Evolutionary conservation across 192 early-diverging fungal species (phyloP).

Genomic region (Backusella australiensis): DNA sequence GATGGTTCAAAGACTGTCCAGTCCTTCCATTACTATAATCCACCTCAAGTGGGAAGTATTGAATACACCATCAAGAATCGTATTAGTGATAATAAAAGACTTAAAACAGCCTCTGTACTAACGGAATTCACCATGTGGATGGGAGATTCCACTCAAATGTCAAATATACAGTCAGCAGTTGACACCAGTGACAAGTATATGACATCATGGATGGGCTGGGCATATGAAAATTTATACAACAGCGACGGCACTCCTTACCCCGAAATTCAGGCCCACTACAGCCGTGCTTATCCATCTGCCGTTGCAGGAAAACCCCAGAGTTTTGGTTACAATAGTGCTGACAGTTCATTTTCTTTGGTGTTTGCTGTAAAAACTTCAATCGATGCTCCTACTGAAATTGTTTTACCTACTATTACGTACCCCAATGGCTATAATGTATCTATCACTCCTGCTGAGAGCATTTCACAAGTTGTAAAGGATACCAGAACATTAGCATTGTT

Average conservation of each 20-base stretch:
- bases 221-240: constrained; percentile 49
- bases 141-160: constrained; percentile 25
- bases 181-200: constrained; percentile 44
- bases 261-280: constrained; percentile 27
- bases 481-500: background rate
- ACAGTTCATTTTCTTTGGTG: constrained; percentile 36
- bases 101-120: constrained; percentile 44
- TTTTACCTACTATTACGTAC: background rate
- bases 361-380: constrained; percentile 30
- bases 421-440: background rate
- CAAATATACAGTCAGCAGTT: constrained; percentile 36
- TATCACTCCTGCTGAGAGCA: background rate
- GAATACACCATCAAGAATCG: constrained; percentile 39
- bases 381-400: constrained; percentile 33
- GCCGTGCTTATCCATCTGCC: constrained; percentile 41
- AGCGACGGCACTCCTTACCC: constrained; percentile 18
- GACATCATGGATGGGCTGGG: constrained; percentile 56
- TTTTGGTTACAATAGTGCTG: constrained; percentile 34
- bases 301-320: constrained; percentile 37
- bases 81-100: constrained; percentile 41
- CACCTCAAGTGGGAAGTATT: constrained; percentile 42
- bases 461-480: background rate
- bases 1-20: constrained; percentile 46
- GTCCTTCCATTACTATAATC: constrained; percentile 53
- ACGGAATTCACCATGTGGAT: constrained; percentile 58